Base-by-base conservation (phyloP, 2,329 filamentous ascomycete genomes). In the Tolypocladium ovalisporum region DNA sequence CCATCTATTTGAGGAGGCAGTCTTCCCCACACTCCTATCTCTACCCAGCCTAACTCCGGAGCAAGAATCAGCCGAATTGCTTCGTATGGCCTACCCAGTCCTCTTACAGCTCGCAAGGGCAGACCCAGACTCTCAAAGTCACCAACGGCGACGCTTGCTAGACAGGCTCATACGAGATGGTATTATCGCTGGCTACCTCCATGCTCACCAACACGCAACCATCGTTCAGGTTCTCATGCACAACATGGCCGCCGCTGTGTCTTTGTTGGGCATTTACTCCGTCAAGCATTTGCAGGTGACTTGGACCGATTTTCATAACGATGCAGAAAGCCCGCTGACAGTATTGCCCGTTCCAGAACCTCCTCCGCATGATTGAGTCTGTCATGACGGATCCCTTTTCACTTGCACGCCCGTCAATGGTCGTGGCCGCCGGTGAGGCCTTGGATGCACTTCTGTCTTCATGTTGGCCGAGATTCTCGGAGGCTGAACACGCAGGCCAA, bases 21-120 rank as follows among this genome's bases (percentile, higher is more conserved):
- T 90, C 2, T 79, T 86, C 62, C 88, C 90, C 0, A 84, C 85
- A 39, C 79, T 96, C n/a, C 78, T 87, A 9, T 89, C 85, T 64
- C 77, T 96, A 7, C 92, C 93, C 0, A 83, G 79, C 15, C 75
- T 96, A 47, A 96, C 90, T 0, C 84, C 88, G 0, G 87, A 89
- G 65, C 68, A 78, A 0, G 88, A 94, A 57, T 88, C 88, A 4
- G 66, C 88, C 2, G 65, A 67, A 1, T 73, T 97, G 3, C 78
- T 96, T 1, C 66, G 70, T 7, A 76, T 79, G 8, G 84, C 87
- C 0, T 95, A 91, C 62, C 76, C 79, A 9, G 84, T 85, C 2
- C 75, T 96, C 3, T 72, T 88, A 22, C 72, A 74, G 0, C 77
- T 96, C 7, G 80, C 68, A 27, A 61, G 66, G 54, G 54, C 64